Evolutionary conservation across 2,329 filamentous ascomycete genomes (phyloP), one percentile per base, ranked within the genome.

Genomic region (Myriosclerotinia curreyana): DNA sequence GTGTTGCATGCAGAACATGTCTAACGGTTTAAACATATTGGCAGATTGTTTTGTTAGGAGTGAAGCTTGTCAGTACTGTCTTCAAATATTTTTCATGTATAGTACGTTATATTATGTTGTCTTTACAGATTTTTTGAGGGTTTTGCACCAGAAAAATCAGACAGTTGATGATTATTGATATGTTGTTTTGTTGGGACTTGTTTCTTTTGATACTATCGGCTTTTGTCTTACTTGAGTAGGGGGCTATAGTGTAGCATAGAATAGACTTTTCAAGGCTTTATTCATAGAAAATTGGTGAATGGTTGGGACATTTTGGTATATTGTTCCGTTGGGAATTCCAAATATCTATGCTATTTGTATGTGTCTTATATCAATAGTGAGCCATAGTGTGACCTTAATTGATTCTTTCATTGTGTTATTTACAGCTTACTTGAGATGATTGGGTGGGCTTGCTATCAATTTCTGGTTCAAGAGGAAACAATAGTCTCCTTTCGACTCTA

Each of bases 261-360:
- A 52, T 12, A 12, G 5, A 4, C 7, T 7, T 52, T 8, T n/a
- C 9, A n/a, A 11, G 9, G 3, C 34, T 8, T 20, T 36, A 5
- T 52, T 15, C 6, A 1, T 1, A 31, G 25, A 2, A 20, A 20
- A 8, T 5, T 3, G 14, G 12, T 22, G 20, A 20, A 22, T 22
- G 15, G 22, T 46, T 1, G 20, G n/a, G 12, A 34, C 2, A n/a
- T 2, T 12, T 11, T 7, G 4, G 8, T 1, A 36, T 0, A 36
- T 34, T 36, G 2, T 52, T 12, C 50, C 36, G 5, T 11, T 5
- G 1, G 2, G 20, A 1, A 14, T 14, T 5, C 2, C 6, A 11
- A 7, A 7, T 4, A 9, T 9, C n/a, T 5, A 14, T 6, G 34
- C 5, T 20, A 5, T 52, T 17, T 9, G 9, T 6, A n/a, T 5